Evolutionary conservation across 2,329 filamentous ascomycete species (phyloP).

Genomic region (Chalaropsis ovoidea): DNA sequence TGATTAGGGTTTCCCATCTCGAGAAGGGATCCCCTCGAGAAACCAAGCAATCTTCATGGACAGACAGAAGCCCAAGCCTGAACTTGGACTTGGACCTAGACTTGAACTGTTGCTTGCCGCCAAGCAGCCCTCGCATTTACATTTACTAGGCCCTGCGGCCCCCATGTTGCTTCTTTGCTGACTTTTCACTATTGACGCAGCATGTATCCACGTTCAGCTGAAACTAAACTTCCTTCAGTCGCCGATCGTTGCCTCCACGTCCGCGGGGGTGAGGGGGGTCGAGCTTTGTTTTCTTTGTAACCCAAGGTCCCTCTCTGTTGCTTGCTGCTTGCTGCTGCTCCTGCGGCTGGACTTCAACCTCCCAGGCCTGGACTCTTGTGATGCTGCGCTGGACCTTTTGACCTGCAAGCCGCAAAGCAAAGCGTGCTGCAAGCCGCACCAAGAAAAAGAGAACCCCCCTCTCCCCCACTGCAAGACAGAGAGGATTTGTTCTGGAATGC

Average conservation of each 20-base stretch:
- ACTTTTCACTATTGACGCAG: not conserved
- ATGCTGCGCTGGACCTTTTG: too few relatives aligned
- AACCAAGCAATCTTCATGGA: too few relatives aligned
- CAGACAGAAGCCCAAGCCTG: too few relatives aligned
- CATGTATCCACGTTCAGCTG: not conserved
- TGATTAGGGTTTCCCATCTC: not conserved
- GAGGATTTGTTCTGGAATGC: slow-evolving; percentile 21
- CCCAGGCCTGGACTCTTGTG: too few relatives aligned
- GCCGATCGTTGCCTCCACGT: slow-evolving; percentile 9
- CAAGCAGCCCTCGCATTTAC: too few relatives aligned
- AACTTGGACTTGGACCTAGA: too few relatives aligned
- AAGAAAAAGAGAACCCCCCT: not conserved
- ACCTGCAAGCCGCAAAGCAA: too few relatives aligned
- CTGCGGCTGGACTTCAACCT: not conserved
- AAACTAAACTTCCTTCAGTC: slow-evolving; percentile 9
- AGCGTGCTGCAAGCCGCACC: not conserved
- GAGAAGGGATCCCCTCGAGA: too few relatives aligned
- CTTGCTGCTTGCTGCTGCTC: not conserved
- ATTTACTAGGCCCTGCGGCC: too few relatives aligned
- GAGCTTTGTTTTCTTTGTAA: not conserved
- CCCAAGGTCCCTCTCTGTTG: not conserved
- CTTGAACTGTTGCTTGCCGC: too few relatives aligned
- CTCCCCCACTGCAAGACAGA: not conserved
- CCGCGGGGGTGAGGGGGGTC: not conserved
- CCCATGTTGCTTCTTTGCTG: not conserved